Evolutionary conservation across 1,284 basidiomycete genomes (phyloP).

Genomic region (Cryptococcus floricola): DNA sequence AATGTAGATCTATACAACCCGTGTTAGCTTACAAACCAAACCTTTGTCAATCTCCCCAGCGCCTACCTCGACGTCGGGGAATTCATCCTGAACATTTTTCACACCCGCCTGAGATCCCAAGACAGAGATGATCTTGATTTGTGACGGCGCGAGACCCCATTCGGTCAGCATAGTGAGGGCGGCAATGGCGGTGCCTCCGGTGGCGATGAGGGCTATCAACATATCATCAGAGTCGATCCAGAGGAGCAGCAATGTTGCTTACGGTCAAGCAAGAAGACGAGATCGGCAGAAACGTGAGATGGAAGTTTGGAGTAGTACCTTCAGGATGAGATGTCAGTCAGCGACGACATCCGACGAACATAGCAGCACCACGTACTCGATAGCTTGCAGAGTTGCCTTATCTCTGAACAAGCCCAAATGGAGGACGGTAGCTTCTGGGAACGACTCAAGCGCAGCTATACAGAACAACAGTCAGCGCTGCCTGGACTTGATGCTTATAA

Average conservation of each 20-base stretch:
- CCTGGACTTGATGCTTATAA: neutral
- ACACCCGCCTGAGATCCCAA: constrained; percentile 75
- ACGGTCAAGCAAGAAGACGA: constrained; percentile 78
- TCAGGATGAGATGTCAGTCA: neutral
- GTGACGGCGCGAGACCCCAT: constrained; percentile 65
- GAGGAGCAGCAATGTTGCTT: constrained; percentile 6
- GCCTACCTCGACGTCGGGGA: constrained; percentile 74
- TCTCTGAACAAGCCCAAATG: constrained; percentile 84
- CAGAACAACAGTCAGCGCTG: neutral
- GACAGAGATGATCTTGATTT: constrained; percentile 79
- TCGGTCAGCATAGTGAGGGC: constrained; percentile 78
- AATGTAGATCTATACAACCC: constrained; percentile 65
- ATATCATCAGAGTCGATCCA: neutral
- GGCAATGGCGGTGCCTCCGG: constrained; percentile 86
- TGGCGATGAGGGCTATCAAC: constrained; percentile 68
- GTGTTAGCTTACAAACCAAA: neutral
- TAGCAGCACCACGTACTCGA: constrained; percentile 63
- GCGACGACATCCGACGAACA: constrained; percentile 8
- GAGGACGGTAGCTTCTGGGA: constrained; percentile 82
- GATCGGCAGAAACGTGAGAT: constrained; percentile 67
- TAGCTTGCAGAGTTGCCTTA: constrained; percentile 83
- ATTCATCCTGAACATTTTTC: constrained; percentile 60
- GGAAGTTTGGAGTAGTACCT: constrained; percentile 91
- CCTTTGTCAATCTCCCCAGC: neutral
- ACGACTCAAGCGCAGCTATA: constrained; percentile 63